Base-by-base conservation (phyloP, 2,329 filamentous ascomycete genomes). In the Pestalotiopsis fici region DNA sequence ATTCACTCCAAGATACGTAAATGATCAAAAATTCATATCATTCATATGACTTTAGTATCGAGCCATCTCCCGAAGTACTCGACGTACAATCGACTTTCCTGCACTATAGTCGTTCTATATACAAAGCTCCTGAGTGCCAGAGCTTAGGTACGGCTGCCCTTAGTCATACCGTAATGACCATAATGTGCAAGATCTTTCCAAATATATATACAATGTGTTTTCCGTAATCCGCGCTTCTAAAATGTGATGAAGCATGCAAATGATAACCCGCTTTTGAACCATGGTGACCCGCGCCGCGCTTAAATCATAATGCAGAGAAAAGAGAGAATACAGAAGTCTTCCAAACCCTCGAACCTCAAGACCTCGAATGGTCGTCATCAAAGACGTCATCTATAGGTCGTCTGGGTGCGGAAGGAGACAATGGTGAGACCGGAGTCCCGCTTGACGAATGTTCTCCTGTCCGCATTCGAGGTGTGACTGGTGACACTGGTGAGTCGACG, bases 341-440 rank as follows among this genome's bases (percentile, higher is more conserved):
- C 65, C 60, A 55, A 59, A 13, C 55, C 56, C 25, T 6, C 25
- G 13, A 31, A 6, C 11, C 25, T 56, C 21, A 64, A 27, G 50
- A 31, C 50, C 15, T 23, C 18, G 43, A 11, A 21, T 43, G 39
- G 28, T 31, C 67, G 64, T 70, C 69, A 56, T 55, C 61, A 50
- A 73, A 61, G 21, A 74, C 65, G 61, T 75, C 71, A 65, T 75
- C 75, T 25, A 72, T 71, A 50, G 71, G 69, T 28, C 71, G 72
- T 61, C 71, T 74, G 28, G 73, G 71, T 18, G 67, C 59, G 23
- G 65, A 66, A n/a, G 66, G 56, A 60, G 54, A 57, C 27, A 59
- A 63, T 13, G 66, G 56, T 43, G 63, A 57, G 11, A 59, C 35
- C 13, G 54, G 31, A 15, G 63, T 25, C 9, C n/a, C 54, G 37